These are phyloP conservation scores for Trametes sanguinea DNA, from an alignment of 768 basidiomycete genomes.

Conservation along the genomic window DNA sequence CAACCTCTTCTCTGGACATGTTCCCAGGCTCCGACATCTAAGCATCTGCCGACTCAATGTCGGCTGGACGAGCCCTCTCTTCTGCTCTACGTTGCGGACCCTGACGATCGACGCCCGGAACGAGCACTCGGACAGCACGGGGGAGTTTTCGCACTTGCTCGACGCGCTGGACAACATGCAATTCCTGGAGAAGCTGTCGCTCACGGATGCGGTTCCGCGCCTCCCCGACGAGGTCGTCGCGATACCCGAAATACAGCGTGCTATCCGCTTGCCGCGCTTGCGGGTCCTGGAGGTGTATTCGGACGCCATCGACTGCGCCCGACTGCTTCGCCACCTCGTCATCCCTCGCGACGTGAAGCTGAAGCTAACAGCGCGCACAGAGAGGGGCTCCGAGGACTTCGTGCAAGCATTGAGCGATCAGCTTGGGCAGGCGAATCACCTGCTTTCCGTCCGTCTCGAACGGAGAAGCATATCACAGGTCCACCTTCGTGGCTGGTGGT, in stretches of 20 bases:
- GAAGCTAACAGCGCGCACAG: background rate
- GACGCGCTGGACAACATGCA: background rate
- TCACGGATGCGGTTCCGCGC: slow-evolving; percentile 5
- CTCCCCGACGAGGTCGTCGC: background rate
- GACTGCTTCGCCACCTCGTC: background rate
- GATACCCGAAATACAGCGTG: background rate
- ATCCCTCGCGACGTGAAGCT: background rate
- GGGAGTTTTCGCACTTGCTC: slow-evolving; percentile 1
- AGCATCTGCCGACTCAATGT: background rate
- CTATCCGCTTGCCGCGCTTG: background rate
- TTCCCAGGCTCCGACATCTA: slow-evolving; percentile 1
- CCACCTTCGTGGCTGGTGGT: background rate
- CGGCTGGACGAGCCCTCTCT: slow-evolving; percentile 5
- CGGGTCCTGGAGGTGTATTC: background rate
- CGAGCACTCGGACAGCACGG: background rate
- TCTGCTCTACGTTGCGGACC: slow-evolving; percentile 4
- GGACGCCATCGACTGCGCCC: slow-evolving; percentile 2
- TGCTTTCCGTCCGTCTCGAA: background rate
- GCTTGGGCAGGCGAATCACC: background rate
- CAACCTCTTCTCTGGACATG: slow-evolving; percentile 2
- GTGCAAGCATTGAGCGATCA: background rate
- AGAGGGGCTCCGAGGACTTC: background rate
- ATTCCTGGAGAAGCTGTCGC: background rate
- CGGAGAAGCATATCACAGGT: background rate
- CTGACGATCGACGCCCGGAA: background rate